A percentile compares a stretch with the other conserved stretches of the same genome.
Conservation (phyloP, 2,329 filamentous ascomycete species). For the Ramularia endophylla region DNA sequence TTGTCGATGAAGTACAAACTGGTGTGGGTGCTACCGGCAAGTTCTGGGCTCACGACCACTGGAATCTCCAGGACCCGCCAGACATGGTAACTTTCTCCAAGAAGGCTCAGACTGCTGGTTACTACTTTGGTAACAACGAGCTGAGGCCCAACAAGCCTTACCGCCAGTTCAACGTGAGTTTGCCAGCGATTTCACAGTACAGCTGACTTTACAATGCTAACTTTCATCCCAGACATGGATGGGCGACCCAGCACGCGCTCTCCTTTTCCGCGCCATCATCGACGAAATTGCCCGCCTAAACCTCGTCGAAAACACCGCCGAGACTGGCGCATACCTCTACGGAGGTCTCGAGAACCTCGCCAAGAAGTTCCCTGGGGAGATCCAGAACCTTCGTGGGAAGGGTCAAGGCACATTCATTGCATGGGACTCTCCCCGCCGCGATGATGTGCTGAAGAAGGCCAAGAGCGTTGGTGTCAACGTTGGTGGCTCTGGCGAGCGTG, state of each 20-base stretch:
- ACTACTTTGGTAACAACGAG: constrained; percentile 77
- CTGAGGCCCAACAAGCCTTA: constrained; percentile 88
- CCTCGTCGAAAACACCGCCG: constrained; percentile 73
- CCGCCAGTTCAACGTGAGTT: constrained; percentile 72
- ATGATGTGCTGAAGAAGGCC: constrained; percentile 70
- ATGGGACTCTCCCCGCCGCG: constrained; percentile 75
- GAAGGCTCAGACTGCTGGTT: constrained; percentile 90
- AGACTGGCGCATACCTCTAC: constrained; percentile 74
- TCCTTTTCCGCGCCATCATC: constrained; percentile 82
- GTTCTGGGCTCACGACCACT: constrained; percentile 98
- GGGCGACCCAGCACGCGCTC: constrained; percentile 78
- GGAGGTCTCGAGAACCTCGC: constrained; percentile 61
- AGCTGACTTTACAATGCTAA: constrained; percentile 6
- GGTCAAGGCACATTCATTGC: constrained; percentile 88
- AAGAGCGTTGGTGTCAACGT: constrained; percentile 82
- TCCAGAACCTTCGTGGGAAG: constrained; percentile 80
- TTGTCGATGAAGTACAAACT: constrained; percentile 92
- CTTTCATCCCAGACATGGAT: constrained; percentile 56
- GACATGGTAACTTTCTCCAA: constrained; percentile 96
- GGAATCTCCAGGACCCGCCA: constrained; percentile 70
- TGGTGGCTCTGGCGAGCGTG: constrained; percentile 69
- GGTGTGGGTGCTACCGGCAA: constrained; percentile 87
- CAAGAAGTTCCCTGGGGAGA: constrained; percentile 65
- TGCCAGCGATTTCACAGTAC: background rate
- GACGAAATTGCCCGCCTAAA: constrained; percentile 69